Conservation (phyloP, 306 rosid genomes). For the Cajanus cajan region DNA sequence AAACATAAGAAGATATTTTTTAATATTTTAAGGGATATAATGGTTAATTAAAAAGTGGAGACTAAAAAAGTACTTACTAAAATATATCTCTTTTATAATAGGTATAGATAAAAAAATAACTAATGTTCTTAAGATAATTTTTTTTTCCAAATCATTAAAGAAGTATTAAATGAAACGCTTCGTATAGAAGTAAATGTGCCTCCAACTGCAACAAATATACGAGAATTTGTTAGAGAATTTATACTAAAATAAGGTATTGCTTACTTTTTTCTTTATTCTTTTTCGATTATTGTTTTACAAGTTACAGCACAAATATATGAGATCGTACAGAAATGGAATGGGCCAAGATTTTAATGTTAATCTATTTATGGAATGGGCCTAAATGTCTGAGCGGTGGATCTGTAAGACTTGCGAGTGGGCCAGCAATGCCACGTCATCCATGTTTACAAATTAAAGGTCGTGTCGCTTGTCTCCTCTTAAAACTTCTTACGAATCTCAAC, state of each 20-base stretch:
- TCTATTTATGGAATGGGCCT: conserved; percentile 21
- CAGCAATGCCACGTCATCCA: not conserved
- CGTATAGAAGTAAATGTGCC: too few species aligned
- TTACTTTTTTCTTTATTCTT: not conserved
- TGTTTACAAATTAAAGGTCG: not conserved
- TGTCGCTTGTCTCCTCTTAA: not conserved
- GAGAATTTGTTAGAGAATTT: not conserved
- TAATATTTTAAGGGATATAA: too few species aligned
- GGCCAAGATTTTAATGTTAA: not conserved
- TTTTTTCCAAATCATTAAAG: too few species aligned
- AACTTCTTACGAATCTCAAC: not conserved
- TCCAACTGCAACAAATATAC: too few species aligned
- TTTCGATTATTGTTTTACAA: not conserved
- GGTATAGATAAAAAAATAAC: too few species aligned
- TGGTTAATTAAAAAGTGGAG: too few species aligned
- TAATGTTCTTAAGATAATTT: too few species aligned
- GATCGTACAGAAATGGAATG: not conserved
- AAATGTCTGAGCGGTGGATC: not conserved
- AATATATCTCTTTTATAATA: too few species aligned
- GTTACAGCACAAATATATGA: not conserved
- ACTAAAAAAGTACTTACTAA: too few species aligned
- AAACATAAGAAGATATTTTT: too few species aligned
- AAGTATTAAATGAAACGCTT: too few species aligned
- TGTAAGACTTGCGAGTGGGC: not conserved
- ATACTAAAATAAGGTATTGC: not conserved